Percentiles rank a stretch among this genome's conserved stretches.
phyloP scores from a whole-genome alignment of 164 flowering plant species.

The Hamamelis virginiana region DNA sequence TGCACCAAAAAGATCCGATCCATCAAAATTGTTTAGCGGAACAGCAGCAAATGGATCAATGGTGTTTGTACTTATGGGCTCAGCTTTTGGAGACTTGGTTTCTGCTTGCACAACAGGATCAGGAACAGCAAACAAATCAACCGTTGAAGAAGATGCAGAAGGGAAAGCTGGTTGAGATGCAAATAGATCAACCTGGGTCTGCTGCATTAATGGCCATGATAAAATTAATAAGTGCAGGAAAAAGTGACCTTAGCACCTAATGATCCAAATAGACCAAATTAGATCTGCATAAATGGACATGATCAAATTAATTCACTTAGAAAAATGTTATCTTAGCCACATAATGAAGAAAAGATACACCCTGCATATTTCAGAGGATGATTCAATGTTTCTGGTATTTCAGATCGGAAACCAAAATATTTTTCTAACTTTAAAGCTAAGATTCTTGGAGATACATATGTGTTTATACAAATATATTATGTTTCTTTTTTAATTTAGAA shows the following conservation, averaged over 20 bases:
- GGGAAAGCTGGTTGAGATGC: slow-evolving; percentile 57
- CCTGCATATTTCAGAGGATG: neutral
- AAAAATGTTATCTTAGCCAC: neutral
- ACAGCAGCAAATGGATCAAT: slow-evolving; percentile 90
- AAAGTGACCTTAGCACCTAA: neutral
- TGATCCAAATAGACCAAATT: neutral
- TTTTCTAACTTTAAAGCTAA: no score
- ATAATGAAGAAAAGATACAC: neutral
- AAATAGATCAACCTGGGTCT: slow-evolving; percentile 71
- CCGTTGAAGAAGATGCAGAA: slow-evolving; percentile 54
- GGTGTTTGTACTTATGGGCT: slow-evolving; percentile 20
- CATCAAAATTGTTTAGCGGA: slow-evolving; percentile 75
- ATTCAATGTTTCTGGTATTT: neutral
- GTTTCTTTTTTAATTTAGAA: no score
- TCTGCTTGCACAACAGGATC: slow-evolving; percentile 47
- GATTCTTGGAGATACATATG: no score
- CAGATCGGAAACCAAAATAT: neutral
- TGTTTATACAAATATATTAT: no score
- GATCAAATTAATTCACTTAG: neutral
- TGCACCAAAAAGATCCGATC: slow-evolving; percentile 68
- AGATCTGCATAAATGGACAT: slow-evolving; percentile 19
- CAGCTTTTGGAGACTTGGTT: slow-evolving; percentile 38
- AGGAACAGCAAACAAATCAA: slow-evolving; percentile 65
- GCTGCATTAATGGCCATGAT: slow-evolving; percentile 17
- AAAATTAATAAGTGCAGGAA: slow-evolving; percentile 2